A percentile compares a stretch with the other conserved stretches of the same genome.
phyloP scores from a whole-genome alignment of 257 asterid genomes.

The Nicotiana otophora region DNA sequence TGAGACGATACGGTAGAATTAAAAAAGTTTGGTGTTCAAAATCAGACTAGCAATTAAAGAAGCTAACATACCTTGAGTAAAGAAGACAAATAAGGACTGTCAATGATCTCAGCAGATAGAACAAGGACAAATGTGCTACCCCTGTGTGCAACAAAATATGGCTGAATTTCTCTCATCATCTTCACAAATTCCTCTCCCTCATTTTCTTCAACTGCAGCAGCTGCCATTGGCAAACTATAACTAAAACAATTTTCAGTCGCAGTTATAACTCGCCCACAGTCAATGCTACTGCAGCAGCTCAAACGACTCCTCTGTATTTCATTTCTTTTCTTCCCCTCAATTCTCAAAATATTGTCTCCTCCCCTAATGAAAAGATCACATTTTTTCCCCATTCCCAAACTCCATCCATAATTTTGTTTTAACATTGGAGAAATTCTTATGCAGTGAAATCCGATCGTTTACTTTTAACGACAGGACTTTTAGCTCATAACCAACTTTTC shows the following conservation, averaged over 20 bases:
- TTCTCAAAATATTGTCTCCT: not conserved
- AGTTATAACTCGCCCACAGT: not conserved
- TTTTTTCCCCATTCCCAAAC: not conserved
- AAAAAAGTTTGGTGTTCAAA: too few species aligned
- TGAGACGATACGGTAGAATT: too few species aligned
- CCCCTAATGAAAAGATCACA: not conserved
- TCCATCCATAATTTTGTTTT: not conserved
- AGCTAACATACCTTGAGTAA: slow-evolving; percentile 36
- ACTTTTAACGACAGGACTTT: too few species aligned
- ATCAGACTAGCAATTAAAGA: too few species aligned
- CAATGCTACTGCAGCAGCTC: not conserved
- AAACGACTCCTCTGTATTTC: not conserved
- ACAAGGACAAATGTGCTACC: slow-evolving; percentile 49
- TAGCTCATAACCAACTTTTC: too few species aligned
- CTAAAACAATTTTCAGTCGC: not conserved
- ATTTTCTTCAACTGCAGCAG: not conserved
- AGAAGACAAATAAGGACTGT: slow-evolving; percentile 31
- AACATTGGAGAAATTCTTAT: not conserved
- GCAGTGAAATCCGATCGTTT: too few species aligned
- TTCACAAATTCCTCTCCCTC: slow-evolving; percentile 22
- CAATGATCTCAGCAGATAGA: slow-evolving; percentile 41
- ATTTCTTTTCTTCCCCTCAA: not conserved
- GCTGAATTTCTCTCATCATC: slow-evolving; percentile 58
- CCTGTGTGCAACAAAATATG: slow-evolving; percentile 43
- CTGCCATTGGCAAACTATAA: not conserved